Percentiles rank a stretch among this genome's conserved stretches.
These are phyloP conservation scores for Amphichorda felina DNA, from an alignment of 2,329 filamentous ascomycete species.

Conservation along the genomic window DNA sequence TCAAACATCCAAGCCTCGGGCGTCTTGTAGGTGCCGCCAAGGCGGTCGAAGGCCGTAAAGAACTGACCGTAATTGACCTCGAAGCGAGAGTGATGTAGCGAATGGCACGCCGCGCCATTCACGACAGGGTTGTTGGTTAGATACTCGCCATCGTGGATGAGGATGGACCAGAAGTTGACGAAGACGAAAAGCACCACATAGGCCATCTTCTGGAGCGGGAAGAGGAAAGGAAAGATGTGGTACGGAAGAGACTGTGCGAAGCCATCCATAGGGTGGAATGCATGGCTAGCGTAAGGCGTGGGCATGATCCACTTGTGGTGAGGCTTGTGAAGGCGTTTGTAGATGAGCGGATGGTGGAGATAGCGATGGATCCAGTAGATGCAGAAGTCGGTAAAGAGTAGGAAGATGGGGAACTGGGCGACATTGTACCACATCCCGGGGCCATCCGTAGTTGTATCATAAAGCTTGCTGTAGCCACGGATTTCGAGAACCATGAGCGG, in stretches of 20 bases:
- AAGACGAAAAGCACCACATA: conserved; percentile 81
- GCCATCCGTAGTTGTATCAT: conserved; percentile 65
- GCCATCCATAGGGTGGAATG: conserved; percentile 90
- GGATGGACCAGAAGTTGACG: conserved; percentile 93
- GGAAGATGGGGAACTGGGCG: conserved; percentile 77
- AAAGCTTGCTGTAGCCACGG: conserved; percentile 75
- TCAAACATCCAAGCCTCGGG: conserved; percentile 79
- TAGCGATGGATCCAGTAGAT: conserved; percentile 90
- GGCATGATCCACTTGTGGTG: conserved; percentile 99
- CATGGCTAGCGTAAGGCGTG: conserved; percentile 81
- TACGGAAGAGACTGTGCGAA: conserved; percentile 84
- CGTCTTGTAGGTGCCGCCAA: conserved; percentile 77
- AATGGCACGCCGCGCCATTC: conserved; percentile 90
- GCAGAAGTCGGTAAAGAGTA: conserved; percentile 77
- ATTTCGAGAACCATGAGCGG: conserved; percentile 77
- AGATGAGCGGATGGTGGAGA: conserved; percentile 63
- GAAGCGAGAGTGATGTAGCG: conserved; percentile 52
- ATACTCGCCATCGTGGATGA: conserved; percentile 95
- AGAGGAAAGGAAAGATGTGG: conserved; percentile 85
- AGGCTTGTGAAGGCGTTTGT: conserved; percentile 88
- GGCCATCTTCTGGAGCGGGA: conserved; percentile 83
- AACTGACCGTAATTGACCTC: conserved; percentile 81
- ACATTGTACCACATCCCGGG: conserved; percentile 69
- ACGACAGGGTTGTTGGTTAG: conserved; percentile 81
- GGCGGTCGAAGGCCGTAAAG: conserved; percentile 81